A percentile compares a stretch with the other conserved stretches of the same genome.
Evolutionary conservation across 495 filamentous ascomycete genomes (phyloP).

Genomic region (Clavariopsis aquatica): DNA sequence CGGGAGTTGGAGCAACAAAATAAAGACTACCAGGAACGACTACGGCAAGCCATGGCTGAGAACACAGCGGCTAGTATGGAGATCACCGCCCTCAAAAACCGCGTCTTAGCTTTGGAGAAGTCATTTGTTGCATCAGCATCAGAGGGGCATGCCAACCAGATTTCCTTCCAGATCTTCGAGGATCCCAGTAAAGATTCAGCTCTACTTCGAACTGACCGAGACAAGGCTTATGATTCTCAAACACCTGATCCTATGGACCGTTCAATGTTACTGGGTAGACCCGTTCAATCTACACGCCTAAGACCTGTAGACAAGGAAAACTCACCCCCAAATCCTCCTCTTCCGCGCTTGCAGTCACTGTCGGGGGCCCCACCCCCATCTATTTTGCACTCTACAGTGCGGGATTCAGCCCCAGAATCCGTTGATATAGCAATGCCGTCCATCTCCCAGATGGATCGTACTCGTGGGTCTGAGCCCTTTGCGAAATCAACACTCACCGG

Average conservation of each 20-base stretch:
- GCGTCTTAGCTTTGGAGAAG: constrained; percentile 26
- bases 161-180: constrained; percentile 31
- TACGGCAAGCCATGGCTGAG: constrained; percentile 37
- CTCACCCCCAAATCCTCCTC: constrained; percentile 28
- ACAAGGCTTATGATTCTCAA: neutral
- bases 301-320: constrained; percentile 26
- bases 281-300: constrained; percentile 1
- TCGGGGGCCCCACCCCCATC: constrained; percentile 15
- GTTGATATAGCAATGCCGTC: neutral
- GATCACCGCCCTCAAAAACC: constrained; percentile 35
- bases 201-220: neutral
- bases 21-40: constrained; percentile 39
- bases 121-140: constrained; percentile 15
- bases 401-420: neutral
- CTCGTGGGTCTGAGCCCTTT: neutral
- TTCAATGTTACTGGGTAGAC: constrained; percentile 8
- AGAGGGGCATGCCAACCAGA: constrained; percentile 10
- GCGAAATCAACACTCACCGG: constrained; percentile 10
- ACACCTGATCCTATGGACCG: neutral
- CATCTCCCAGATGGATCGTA: neutral
- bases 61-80: constrained; percentile 30
- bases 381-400: neutral
- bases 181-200: constrained; percentile 20
- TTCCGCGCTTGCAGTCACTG: constrained; percentile 14
- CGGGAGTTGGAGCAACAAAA: constrained; percentile 41